phyloP scores from a whole-genome alignment of 2,329 filamentous ascomycete genomes.

The Endocalyx cinctus region DNA sequence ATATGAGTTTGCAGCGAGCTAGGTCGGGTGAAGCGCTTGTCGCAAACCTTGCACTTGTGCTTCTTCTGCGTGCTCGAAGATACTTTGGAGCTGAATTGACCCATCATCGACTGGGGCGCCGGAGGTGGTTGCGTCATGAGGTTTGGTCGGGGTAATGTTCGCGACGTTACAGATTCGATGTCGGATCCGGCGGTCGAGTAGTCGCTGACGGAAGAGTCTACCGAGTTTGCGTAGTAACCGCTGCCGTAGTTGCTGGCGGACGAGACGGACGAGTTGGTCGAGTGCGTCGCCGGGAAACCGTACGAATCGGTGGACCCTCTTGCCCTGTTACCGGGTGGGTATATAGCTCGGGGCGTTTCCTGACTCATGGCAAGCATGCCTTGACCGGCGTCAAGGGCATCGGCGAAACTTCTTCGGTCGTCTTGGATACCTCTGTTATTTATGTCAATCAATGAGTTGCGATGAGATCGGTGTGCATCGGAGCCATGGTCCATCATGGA shows the following conservation, averaged over 20 bases:
- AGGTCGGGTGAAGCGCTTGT: slow-evolving; percentile 92
- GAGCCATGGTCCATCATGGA: slow-evolving; percentile 42
- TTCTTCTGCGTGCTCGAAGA: slow-evolving; percentile 97
- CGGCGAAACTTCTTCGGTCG: slow-evolving; percentile 70
- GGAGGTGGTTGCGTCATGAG: slow-evolving; percentile 64
- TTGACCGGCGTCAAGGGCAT: slow-evolving; percentile 86
- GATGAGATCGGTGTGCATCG: slow-evolving; percentile 39
- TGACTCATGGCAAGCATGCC: slow-evolving; percentile 96
- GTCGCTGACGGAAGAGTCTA: slow-evolving; percentile 81
- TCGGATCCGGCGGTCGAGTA: slow-evolving; percentile 89
- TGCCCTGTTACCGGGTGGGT: slow-evolving; percentile 60
- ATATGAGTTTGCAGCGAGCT: slow-evolving; percentile 96
- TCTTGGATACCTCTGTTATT: slow-evolving; percentile 52
- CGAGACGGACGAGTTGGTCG: slow-evolving; percentile 85
- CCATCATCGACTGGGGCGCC: slow-evolving; percentile 96
- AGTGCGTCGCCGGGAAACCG: slow-evolving; percentile 82
- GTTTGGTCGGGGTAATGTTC: slow-evolving; percentile 77
- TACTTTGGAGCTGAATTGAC: slow-evolving; percentile 94
- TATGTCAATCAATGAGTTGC: slow-evolving; percentile 63
- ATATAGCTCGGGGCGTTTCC: slow-evolving; percentile 87
- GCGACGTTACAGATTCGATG: slow-evolving; percentile 72
- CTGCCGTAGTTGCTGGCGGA: slow-evolving; percentile 74
- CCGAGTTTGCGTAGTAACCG: slow-evolving; percentile 79
- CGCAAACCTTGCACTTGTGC: slow-evolving; percentile 98
- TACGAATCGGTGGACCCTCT: slow-evolving; percentile 81